A percentile compares a stretch with the other conserved stretches of the same genome.
Evolutionary conservation across 2,329 filamentous ascomycete species (phyloP).

Genomic region (Ceratocystis alfenasii): DNA sequence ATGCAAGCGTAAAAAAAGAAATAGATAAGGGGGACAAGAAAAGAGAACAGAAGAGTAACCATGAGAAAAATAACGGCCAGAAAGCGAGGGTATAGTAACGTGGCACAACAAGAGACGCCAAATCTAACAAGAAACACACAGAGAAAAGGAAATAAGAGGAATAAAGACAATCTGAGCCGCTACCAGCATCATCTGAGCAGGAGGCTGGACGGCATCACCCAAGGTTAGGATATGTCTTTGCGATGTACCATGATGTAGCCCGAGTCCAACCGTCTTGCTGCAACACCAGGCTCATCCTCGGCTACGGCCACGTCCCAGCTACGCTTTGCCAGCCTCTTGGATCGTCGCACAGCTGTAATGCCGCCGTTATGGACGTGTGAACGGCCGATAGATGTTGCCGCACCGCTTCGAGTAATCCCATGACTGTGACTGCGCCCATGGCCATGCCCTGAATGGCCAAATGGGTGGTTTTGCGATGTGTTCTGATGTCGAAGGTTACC

Average conservation of each 20-base stretch:
- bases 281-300: constrained; percentile 10
- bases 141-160: constrained; percentile 13
- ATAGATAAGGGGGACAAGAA: neutral
- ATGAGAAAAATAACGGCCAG: neutral
- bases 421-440: constrained; percentile 5
- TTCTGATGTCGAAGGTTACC: neutral
- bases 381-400: neutral
- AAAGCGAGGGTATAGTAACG: constrained; percentile 16
- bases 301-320: constrained; percentile 16
- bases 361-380: constrained; percentile 3
- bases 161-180: constrained; percentile 13
- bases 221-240: constrained; percentile 38
- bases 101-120: constrained; percentile 18
- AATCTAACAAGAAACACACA: constrained; percentile 3
- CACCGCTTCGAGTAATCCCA: neutral
- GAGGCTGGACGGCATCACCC: constrained; percentile 8
- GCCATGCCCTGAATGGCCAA: neutral
- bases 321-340: constrained; percentile 9
- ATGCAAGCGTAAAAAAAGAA: neutral
- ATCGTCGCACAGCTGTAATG: constrained; percentile 9
- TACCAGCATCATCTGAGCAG: neutral
- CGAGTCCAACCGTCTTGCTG: constrained; percentile 10
- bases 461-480: neutral
- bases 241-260: constrained; percentile 45
- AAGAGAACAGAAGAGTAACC: neutral